These are phyloP conservation scores for Nakazawaea ernobii DNA, from an alignment of 805 yeast genomes.

Conservation along the genomic window DNA sequence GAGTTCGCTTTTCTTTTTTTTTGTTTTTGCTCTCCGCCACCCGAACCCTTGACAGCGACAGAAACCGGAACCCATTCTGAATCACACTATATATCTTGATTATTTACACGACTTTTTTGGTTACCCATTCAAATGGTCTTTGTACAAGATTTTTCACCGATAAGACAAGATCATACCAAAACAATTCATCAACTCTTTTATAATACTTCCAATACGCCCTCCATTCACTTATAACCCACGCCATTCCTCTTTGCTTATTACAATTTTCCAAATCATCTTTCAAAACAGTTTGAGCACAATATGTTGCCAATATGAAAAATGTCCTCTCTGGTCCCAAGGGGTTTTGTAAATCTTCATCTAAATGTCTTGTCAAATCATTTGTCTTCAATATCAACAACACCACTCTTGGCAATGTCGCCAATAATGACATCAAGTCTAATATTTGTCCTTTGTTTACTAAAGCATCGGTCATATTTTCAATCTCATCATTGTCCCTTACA, in stretches of 20 bases:
- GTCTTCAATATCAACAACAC: constrained; percentile 87
- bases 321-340: constrained; percentile 87
- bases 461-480: constrained; percentile 57
- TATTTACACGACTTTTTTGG: too few relatives aligned
- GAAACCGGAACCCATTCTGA: too few relatives aligned
- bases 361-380: constrained; percentile 83
- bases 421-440: constrained; percentile 69
- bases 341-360: constrained; percentile 77
- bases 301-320: constrained; percentile 81
- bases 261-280: constrained; percentile 51
- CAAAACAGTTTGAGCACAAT: constrained; percentile 79
- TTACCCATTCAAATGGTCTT: background rate
- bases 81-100: too few relatives aligned
- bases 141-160: background rate
- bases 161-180: constrained; percentile 19
- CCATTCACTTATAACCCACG: constrained; percentile 12
- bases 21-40: too few relatives aligned
- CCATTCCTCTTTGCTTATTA: constrained; percentile 9
- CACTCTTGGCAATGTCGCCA: constrained; percentile 76
- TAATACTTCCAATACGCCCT: constrained; percentile 25
- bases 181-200: constrained; percentile 19
- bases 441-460: constrained; percentile 60
- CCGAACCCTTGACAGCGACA: too few relatives aligned
- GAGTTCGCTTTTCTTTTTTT: too few relatives aligned
- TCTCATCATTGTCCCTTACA: constrained; percentile 55